phyloP scores from a whole-genome alignment of 306 rosid genomes.

The Vachellia collinsii region DNA sequence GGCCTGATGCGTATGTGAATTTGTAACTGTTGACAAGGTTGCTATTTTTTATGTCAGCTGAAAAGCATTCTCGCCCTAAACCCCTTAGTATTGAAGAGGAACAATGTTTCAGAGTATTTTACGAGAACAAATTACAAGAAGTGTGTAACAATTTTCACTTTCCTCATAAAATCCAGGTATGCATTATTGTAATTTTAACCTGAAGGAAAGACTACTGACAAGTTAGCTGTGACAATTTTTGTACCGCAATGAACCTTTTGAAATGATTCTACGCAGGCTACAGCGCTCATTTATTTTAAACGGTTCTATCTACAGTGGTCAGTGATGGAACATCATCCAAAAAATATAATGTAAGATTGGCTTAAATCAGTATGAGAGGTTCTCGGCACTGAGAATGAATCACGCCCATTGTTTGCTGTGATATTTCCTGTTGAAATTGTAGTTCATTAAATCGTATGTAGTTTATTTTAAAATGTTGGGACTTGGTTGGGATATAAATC shows the following conservation, averaged over 20 bases:
- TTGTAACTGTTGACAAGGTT: constrained; percentile 37
- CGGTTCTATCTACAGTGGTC: constrained; percentile 96
- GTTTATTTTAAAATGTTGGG: constrained; percentile 25
- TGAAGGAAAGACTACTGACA: constrained; percentile 13
- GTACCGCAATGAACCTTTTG: constrained; percentile 21
- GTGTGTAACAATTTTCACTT: constrained; percentile 80
- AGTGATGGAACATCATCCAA: constrained; percentile 93
- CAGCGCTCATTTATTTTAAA: constrained; percentile 91
- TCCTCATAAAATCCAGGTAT: constrained; percentile 96
- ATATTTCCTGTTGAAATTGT: constrained; percentile 23
- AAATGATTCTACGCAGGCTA: constrained; percentile 68
- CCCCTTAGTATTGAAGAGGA: constrained; percentile 61
- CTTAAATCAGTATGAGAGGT: constrained; percentile 19
- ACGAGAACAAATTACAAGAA: constrained; percentile 58
- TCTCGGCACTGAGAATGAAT: constrained; percentile 21
- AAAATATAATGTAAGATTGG: constrained; percentile 80
- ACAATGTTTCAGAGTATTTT: constrained; percentile 48
- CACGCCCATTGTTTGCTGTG: not conserved
- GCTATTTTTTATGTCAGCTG: constrained; percentile 55
- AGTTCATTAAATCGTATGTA: constrained; percentile 27
- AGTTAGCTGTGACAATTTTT: constrained; percentile 6
- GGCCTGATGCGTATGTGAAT: constrained; percentile 30
- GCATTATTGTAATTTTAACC: constrained; percentile 27
- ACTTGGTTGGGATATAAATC: constrained; percentile 25
- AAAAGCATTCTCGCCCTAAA: constrained; percentile 78